Base-by-base conservation (phyloP, 129 eudicot species). In the Saposhnikovia divaricata region DNA sequence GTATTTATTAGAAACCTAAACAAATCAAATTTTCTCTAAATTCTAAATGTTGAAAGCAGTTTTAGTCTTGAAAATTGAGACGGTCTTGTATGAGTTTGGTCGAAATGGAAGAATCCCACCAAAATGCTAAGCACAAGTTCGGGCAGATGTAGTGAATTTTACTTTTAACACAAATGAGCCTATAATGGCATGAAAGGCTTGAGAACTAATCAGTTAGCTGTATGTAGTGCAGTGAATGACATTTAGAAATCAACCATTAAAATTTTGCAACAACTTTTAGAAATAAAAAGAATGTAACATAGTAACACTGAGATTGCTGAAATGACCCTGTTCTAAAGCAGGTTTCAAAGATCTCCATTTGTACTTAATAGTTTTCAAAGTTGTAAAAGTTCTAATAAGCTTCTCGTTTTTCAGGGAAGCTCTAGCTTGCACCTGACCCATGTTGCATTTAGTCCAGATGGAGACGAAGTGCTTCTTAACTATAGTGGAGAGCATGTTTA, bases 401-500 rank as follows among this genome's bases (percentile, higher is more conserved):
- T 43, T 81, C 74, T 79, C 31, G 12, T 70, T 55, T 78, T 40
- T 39, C 91, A 94, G 98, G 96, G 92, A 6, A 83, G 80, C 53
- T 85, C 89, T 75, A 84, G 91, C 85, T 87, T 90, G 89, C 97
- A 92, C 81, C 85, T 92, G 47, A 95, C 97, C 79, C 98, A 95
- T 77, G 96, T 92, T 50, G 77, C 92, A 27, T 95, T 95, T 80
- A 95, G 97, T 85, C 96, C 98, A 25, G 86, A 89, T 90, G 96
- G 97, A 19, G 96, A 90, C 81, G 98, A 95, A 85, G 85, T 92
- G 80, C 92, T 95, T 47, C 88, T 95, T 77, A 95, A 86, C 78
- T 92, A 95, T 78, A 89, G 98, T 72, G 92, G 93, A 80, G 98
- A 95, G 82, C 96, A 95, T 85, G 97, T 89, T 37, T 92, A 95